Percentiles rank a stretch among this genome's conserved stretches.
These are phyloP conservation scores for Globisporangium apiculatum DNA, from an alignment of 352 stramenopile genomes.

Conservation along the genomic window DNA sequence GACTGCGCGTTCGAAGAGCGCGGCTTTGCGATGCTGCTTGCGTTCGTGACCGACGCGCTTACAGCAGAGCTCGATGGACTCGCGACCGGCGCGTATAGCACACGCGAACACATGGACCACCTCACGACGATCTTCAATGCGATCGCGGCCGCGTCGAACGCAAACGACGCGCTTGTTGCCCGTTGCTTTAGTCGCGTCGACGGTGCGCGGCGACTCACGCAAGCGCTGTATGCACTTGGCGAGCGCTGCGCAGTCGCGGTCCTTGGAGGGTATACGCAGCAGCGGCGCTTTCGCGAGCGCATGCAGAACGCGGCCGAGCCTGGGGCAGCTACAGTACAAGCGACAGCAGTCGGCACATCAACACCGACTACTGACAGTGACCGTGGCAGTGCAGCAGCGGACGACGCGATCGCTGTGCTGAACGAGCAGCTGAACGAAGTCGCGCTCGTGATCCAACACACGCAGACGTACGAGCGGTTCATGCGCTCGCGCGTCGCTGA, in stretches of 20 bases:
- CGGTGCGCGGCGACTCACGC: conserved; percentile 44
- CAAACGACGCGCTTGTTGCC: conserved; percentile 43
- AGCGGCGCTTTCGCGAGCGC: conserved; percentile 62
- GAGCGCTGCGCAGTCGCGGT: conserved; percentile 53
- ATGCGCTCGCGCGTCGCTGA: conserved; percentile 57
- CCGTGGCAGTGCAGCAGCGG: conserved; percentile 10
- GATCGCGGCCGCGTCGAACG: conserved; percentile 55
- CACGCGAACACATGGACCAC: conserved; percentile 66
- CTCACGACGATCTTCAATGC: conserved; percentile 72
- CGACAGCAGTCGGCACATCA: background rate
- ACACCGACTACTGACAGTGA: conserved; percentile 8
- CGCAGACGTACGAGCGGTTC: conserved; percentile 85
- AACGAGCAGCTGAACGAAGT: conserved; percentile 86
- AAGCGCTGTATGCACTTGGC: conserved; percentile 46
- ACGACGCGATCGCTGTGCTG: conserved; percentile 61
- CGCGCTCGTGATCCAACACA: conserved; percentile 81
- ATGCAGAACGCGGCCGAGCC: conserved; percentile 27
- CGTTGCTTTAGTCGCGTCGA: conserved; percentile 48
- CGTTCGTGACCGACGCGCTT: conserved; percentile 34
- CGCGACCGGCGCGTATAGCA: conserved; percentile 49
- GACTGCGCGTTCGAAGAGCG: conserved; percentile 58
- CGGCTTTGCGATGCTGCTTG: conserved; percentile 47
- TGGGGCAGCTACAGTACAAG: background rate
- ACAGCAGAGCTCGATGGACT: conserved; percentile 26
- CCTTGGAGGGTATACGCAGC: conserved; percentile 62